Evolutionary conservation across 441 rosid species (phyloP), one percentile per base, ranked within the genome.

Genomic region (Pelargonium myrrhifolium): DNA sequence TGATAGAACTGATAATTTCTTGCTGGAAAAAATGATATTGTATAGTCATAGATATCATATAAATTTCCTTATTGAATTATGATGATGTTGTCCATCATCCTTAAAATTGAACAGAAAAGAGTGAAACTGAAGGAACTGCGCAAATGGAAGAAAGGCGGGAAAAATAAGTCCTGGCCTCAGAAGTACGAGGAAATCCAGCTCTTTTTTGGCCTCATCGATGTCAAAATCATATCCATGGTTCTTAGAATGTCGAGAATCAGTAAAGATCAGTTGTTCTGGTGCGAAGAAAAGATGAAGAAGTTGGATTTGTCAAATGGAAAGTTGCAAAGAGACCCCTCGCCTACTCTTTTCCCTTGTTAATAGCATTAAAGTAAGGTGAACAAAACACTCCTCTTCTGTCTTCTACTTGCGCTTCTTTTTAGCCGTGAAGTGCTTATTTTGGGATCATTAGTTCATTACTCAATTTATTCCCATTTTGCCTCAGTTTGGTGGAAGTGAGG

Each of bases 221-320:
- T 82, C 51, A 91, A 92, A 75, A 74, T 94, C 39, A 40, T 87
- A 37, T 76, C 82, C 12, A 80, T 93, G 79, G 96, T 89, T 62
- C 78, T 94, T 3, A 83, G 90, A 77, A 88, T 88, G 96, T 72
- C 59, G 71, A 88, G 69, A 76, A 87, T 88, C 68, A 83, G 81
- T n/a, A 88, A 88, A 76, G 97, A 89, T 71, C 90, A 94, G 63
- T 76, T 94, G 65, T 75, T 87, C 4, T 94, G 99, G 99, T 91
- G 99, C 14, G 97, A 91, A 81, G 97, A 89, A 63, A 94, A 91
- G 89, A 86, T 94, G 79, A 94, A 94, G 67, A 94, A 87, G 24
- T 81, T 94, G 26, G 78, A 83, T 70, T 67, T 88, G 53, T 65
- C 80, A 0, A 77, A 72, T 58, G 89, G 96, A 66, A 87, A 77